Base-by-base conservation (phyloP, 2,329 filamentous ascomycete species). In the Fusarium hainanense region DNA sequence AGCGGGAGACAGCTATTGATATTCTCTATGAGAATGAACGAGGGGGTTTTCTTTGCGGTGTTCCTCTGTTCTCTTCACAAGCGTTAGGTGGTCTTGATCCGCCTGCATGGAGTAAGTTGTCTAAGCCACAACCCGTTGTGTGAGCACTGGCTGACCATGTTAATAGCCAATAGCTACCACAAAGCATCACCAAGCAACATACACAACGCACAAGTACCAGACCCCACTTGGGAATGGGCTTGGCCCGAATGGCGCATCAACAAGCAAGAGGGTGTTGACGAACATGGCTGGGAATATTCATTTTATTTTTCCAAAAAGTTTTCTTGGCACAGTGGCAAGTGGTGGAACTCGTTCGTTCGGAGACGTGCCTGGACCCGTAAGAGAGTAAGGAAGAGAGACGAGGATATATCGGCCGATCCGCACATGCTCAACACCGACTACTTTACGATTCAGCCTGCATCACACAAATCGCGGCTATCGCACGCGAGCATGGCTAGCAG, bases 331-430 rank as follows among this genome's bases (percentile, higher is more conserved):
- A 90, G 91, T 5, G 92, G 92, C 20, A 91, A 89, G 27, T 98
- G 95, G 94, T 97, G 93, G 80, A 95, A 94, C 78, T 97, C 93
- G 2, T 99, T 95, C 77, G 96, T 98, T n/a, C 87, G 96, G 37
- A 85, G 96, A 71, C 87, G 96, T 66, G 89, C 93, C 23, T 99
- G 96, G 96, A 89, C 95, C 57, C 86, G 96, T 44, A 92, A 93
- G 78, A 86, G 96, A 34, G 86, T 92, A 54, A 93, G 92, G 80
- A 81, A 88, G 76, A 83, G 77, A 20, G 63, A 73, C 14, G 77
- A 81, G 7, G 82, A 86, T 48, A 77, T 83, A 41, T 77, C 79
- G 25, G 79, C 80, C 51, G 86, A 90, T 68, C 87, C 88, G 2
- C 89, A 93, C 72, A 86, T 90, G 81, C 83, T 94, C 58, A 93